These are phyloP conservation scores for Dictyostelium capitatum DNA, from an alignment of 78 protist species.

Conservation along the genomic window DNA sequence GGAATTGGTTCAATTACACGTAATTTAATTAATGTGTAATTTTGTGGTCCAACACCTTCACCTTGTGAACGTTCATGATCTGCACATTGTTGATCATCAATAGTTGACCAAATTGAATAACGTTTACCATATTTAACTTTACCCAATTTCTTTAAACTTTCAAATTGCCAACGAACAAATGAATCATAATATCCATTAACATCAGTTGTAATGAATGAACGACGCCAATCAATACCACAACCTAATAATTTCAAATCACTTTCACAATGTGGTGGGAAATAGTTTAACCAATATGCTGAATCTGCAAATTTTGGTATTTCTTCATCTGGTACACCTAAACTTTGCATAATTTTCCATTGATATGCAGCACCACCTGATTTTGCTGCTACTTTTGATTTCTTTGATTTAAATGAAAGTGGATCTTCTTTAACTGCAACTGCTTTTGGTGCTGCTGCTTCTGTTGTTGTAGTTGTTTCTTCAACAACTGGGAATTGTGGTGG, in stretches of 20 bases:
- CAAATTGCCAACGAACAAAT: constrained; percentile 99
- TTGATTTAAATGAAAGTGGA: constrained; percentile 60
- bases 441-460: not conserved
- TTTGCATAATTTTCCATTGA: constrained; percentile 97
- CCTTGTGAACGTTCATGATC: constrained; percentile 99
- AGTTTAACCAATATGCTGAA: constrained; percentile 96
- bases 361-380: constrained; percentile 88
- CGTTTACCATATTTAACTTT: constrained; percentile 91
- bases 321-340: constrained; percentile 94
- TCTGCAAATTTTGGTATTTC: constrained; percentile 97
- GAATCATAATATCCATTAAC: constrained; percentile 99
- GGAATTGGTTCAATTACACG: constrained; percentile 90
- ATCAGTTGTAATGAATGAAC: constrained; percentile 99
- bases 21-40: constrained; percentile 97
- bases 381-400: constrained; percentile 92
- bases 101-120: constrained; percentile 95
- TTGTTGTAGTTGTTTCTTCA: not conserved
- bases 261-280: constrained; percentile 98
- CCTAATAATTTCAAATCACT: constrained; percentile 95
- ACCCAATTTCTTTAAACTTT: constrained; percentile 74
- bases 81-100: constrained; percentile 99
- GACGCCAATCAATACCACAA: constrained; percentile 97
- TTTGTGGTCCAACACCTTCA: constrained; percentile 98
- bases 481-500: constrained; percentile 94
- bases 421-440: constrained; percentile 52